These are phyloP conservation scores for Eragrostis tef DNA, from an alignment of 202 grass and related monocot species.

Conservation along the genomic window DNA sequence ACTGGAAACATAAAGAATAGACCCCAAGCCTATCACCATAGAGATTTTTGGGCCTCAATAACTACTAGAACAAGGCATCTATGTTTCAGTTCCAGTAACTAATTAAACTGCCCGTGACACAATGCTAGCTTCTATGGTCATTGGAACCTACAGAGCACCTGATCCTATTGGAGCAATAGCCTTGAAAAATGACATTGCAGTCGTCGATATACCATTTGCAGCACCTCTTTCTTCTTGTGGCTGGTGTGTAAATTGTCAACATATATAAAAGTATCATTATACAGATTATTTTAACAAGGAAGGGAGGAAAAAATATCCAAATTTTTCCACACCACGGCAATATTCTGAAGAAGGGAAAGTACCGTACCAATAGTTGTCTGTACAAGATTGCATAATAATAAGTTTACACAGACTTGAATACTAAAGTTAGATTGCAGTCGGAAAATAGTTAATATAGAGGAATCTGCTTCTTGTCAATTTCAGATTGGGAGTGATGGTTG, in stretches of 20 bases:
- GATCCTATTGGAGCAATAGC: constrained; percentile 39
- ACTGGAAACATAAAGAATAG: no score
- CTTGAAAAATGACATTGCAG: constrained; percentile 46
- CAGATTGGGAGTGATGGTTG: no score
- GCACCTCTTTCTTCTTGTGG: constrained; percentile 62
- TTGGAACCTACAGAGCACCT: constrained; percentile 55
- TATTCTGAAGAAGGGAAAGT: not conserved
- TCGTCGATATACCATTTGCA: constrained; percentile 59
- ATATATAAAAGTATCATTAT: not conserved
- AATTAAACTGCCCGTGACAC: no score
- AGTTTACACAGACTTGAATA: no score
- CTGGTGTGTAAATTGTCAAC: not conserved
- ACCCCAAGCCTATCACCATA: no score
- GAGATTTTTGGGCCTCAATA: no score
- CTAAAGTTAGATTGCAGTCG: not conserved
- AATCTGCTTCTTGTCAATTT: no score
- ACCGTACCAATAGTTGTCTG: not conserved
- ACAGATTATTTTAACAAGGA: no score
- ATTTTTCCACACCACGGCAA: not conserved
- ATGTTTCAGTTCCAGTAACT: no score
- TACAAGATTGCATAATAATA: not conserved
- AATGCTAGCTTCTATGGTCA: not conserved
- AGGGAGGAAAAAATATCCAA: not conserved
- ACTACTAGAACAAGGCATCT: no score
- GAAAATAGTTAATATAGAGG: no score